Evolutionary conservation across 805 yeast species (phyloP).

Genomic region (Ogataea nonfermentans): DNA sequence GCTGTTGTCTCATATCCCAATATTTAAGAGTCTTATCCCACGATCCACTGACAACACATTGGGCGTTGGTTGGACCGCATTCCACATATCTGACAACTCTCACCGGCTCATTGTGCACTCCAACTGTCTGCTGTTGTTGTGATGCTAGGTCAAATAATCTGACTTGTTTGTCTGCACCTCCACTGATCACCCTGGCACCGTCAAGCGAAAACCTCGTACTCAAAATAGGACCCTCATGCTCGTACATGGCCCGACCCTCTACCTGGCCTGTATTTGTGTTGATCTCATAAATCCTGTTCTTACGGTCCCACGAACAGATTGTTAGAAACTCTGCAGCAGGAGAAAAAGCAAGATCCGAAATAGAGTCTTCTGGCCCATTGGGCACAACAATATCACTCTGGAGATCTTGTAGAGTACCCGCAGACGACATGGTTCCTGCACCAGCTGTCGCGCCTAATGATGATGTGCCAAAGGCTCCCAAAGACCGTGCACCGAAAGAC

Average conservation of each 20-base stretch:
- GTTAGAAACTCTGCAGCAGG: constrained; percentile 81
- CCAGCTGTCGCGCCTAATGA: constrained; percentile 10
- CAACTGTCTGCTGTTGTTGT: constrained; percentile 82
- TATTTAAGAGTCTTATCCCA: constrained; percentile 95
- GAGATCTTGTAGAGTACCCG: constrained; percentile 55
- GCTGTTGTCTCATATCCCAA: constrained; percentile 90
- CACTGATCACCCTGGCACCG: constrained; percentile 83
- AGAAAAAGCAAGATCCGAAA: constrained; percentile 80
- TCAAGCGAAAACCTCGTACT: constrained; percentile 80
- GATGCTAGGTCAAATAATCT: constrained; percentile 76
- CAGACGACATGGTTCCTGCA: constrained; percentile 32
- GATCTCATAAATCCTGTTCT: constrained; percentile 89
- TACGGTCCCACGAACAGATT: constrained; percentile 92
- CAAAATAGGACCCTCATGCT: constrained; percentile 86
- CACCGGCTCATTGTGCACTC: constrained; percentile 82
- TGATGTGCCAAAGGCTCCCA: constrained; percentile 27
- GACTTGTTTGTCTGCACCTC: constrained; percentile 89
- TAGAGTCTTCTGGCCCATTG: constrained; percentile 89
- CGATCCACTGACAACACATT: constrained; percentile 84
- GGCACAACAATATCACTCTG: constrained; percentile 67
- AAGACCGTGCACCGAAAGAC: constrained; percentile 31
- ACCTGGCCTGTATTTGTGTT: constrained; percentile 67
- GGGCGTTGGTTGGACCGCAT: constrained; percentile 81
- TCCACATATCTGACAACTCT: constrained; percentile 71
- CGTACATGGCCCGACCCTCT: constrained; percentile 85